Conservation (phyloP, 169 alveolate genomes). For the Plasmodium vivax region DNA sequence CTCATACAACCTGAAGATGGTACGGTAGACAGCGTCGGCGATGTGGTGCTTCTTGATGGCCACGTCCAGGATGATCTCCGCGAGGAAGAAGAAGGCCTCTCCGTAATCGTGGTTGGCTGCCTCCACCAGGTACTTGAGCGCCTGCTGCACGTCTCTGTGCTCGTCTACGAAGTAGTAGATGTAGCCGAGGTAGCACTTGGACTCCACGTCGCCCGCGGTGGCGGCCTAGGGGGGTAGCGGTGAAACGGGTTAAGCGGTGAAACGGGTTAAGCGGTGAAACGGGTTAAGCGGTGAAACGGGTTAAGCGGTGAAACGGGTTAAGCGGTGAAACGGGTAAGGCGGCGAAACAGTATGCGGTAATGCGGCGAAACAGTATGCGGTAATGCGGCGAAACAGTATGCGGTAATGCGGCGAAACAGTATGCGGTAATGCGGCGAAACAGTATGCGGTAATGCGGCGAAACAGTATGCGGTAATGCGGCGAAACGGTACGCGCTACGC, state of each 20-base stretch:
- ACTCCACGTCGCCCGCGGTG: conserved; percentile 71
- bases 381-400: too few relatives aligned
- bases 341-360: not conserved
- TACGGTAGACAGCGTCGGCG: conserved; percentile 27
- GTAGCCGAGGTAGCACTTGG: conserved; percentile 72
- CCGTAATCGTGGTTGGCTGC: conserved; percentile 76
- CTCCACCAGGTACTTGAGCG: conserved; percentile 51
- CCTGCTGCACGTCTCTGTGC: conserved; percentile 6
- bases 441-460: too few relatives aligned
- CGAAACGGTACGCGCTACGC: not conserved
- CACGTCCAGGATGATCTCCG: conserved; percentile 68
- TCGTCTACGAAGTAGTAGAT: conserved; percentile 67
- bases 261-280: not conserved
- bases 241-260: not conserved
- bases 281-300: too few relatives aligned
- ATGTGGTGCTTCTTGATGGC: conserved; percentile 25
- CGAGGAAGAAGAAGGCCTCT: conserved; percentile 72
- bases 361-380: too few relatives aligned
- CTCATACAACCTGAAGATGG: conserved; percentile 67
- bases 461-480: too few relatives aligned
- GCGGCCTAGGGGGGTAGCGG: conserved; percentile 43
- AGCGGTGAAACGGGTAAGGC: not conserved
- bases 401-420: too few relatives aligned
- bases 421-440: too few relatives aligned
- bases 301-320: too few relatives aligned